Base-by-base conservation (phyloP, 2,329 filamentous ascomycete genomes). In the Sporothrix protearum region DNA sequence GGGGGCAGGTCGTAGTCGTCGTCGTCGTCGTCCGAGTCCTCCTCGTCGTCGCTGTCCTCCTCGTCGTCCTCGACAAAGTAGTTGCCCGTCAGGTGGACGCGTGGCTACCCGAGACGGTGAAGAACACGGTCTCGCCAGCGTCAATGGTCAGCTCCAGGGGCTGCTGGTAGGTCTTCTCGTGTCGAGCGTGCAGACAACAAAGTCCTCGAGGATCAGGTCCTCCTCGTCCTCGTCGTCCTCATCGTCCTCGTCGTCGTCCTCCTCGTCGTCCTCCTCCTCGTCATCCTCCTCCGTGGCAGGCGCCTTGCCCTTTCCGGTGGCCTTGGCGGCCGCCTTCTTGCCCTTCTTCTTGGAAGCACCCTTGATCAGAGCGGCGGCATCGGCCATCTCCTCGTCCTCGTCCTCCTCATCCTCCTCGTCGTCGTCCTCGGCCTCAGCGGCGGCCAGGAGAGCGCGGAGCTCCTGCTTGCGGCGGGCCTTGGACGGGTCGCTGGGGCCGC, bases 141-240 rank as follows among this genome's bases (percentile, higher is more conserved):
- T 88, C 89, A 80, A 99, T 89, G 75, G 92, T 96, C 81, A 99
- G 93, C 82, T 99, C 93, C 73, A 99, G 89, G 64, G 96, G 84
- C 83, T 99, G 96, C 84, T 99, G 96, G 87, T 91, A 97, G 85
- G 92, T 89, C 96, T 91, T 92, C 82, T 93, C 89, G 94, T 92
- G 83, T 98, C 94, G 70, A 99, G 89, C 74, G 96, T 99, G 88
- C 96, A 99, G 77, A 99, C 84, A 76, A 98, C 94, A 77, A 92
- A 93, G 85, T 97, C 92, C 81, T 97, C 93, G 69, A 95, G 84
- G 78, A 93, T 89, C 69, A 87, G 82, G 33, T 86, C 87, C 55
- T 88, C 87, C 7, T 87, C 87, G 72, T 88, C 86, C 70, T 91
- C 87, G 4, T 51, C 45, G 2, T 89, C 87, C 2, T 87, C 85